A percentile compares a stretch with the other conserved stretches of the same genome.
These are phyloP conservation scores for Gillenia trifoliata DNA, from an alignment of 306 rosid genomes.

Conservation along the genomic window DNA sequence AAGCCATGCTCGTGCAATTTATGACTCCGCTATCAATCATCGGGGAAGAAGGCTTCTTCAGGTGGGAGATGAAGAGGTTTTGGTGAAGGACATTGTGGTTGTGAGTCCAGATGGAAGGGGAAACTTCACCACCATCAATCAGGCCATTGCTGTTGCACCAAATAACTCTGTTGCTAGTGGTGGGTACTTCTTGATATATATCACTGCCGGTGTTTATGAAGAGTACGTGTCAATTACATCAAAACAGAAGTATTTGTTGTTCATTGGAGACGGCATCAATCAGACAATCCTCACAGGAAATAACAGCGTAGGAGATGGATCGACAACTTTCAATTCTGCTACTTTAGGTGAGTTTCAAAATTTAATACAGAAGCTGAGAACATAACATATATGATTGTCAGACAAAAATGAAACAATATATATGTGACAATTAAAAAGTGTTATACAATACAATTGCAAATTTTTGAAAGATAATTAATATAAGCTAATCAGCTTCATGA, in stretches of 20 bases:
- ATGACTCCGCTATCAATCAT: conserved; percentile 6
- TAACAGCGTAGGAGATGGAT: conserved; percentile 29
- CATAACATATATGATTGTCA: neutral
- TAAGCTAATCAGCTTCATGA: too few relatives aligned
- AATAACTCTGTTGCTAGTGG: conserved; percentile 27
- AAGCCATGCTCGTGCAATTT: neutral
- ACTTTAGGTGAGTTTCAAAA: conserved; percentile 23
- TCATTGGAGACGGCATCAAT: conserved; percentile 43
- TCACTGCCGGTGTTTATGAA: conserved; percentile 34
- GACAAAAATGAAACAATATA: too few relatives aligned
- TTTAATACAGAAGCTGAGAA: neutral
- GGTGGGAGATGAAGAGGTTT: conserved; percentile 14
- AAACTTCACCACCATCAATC: conserved; percentile 28
- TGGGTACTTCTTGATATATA: conserved; percentile 42
- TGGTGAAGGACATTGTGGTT: conserved; percentile 27
- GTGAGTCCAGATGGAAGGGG: conserved; percentile 33
- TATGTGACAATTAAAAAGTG: neutral
- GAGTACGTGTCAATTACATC: conserved; percentile 26
- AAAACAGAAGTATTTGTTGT: conserved; percentile 33
- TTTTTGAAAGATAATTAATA: too few relatives aligned
- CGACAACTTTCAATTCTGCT: conserved; percentile 35
- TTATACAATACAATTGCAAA: neutral
- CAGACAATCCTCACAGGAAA: conserved; percentile 38
- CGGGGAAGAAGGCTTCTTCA: conserved; percentile 21
- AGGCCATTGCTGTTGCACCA: conserved; percentile 30